Percentiles rank a stretch among this genome's conserved stretches.
These are phyloP conservation scores for Fusarium keratoplasticum DNA, from an alignment of 2,329 filamentous ascomycete genomes.

Conservation along the genomic window DNA sequence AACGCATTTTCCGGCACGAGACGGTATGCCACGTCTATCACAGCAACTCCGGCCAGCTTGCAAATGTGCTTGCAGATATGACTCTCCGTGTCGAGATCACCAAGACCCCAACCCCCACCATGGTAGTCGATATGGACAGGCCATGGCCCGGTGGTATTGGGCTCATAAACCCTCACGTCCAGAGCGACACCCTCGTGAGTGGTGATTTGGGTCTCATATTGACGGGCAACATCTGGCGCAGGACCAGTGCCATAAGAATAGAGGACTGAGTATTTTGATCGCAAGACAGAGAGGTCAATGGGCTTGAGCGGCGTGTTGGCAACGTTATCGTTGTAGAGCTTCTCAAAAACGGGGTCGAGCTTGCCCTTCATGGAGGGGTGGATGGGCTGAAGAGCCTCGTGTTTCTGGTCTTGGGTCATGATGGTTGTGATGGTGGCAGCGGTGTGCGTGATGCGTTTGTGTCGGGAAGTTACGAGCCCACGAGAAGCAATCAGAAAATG, in stretches of 20 bases:
- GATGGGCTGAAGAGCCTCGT: conserved; percentile 61
- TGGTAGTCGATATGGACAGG: conserved; percentile 63
- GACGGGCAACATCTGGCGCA: conserved; percentile 53
- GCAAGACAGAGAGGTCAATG: conserved; percentile 53
- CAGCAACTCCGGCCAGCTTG: conserved; percentile 55
- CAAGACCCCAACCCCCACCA: conserved; percentile 62
- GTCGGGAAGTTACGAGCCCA: background rate
- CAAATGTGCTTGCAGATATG: conserved; percentile 62
- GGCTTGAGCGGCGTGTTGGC: conserved; percentile 54
- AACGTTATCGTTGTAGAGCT: conserved; percentile 60
- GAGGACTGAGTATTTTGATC: conserved; percentile 56
- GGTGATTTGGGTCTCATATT: conserved; percentile 53
- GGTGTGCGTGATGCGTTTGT: background rate
- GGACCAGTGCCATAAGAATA: conserved; percentile 59
- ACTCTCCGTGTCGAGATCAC: conserved; percentile 61
- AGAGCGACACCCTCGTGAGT: conserved; percentile 46
- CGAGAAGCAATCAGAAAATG: background rate
- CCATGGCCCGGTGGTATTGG: conserved; percentile 53
- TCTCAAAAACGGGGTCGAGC: conserved; percentile 59
- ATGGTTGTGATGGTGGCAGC: background rate
- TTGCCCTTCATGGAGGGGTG: conserved; percentile 59
- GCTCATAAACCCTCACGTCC: conserved; percentile 58
- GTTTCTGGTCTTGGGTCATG: conserved; percentile 35
- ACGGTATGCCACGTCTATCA: conserved; percentile 65
- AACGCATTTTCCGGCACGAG: conserved; percentile 62